Percentiles rank a stretch among this genome's conserved stretches.
Conservation (phyloP, 768 basidiomycete species). For the Clathrus columnatus region DNA sequence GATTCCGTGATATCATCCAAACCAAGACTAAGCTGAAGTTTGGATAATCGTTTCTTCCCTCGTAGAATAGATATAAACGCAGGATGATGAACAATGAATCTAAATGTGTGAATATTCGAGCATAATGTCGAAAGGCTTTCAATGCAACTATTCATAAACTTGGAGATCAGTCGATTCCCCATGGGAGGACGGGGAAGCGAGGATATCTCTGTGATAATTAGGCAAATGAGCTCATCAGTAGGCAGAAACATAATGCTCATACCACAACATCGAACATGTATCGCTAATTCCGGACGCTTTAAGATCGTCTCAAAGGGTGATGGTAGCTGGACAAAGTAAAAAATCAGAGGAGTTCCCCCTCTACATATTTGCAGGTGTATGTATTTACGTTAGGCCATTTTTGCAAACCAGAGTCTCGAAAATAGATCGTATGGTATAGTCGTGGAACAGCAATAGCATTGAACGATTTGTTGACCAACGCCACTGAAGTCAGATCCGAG, state of each 20-base stretch:
- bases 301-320: constrained; percentile 56
- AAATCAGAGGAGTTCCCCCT: not conserved
- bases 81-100: constrained; percentile 40
- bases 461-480: constrained; percentile 60
- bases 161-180: constrained; percentile 21
- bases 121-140: constrained; percentile 40
- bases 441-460: constrained; percentile 53
- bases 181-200: constrained; percentile 37
- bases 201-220: constrained; percentile 38
- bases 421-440: constrained; percentile 51
- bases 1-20: constrained; percentile 38
- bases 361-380: not conserved
- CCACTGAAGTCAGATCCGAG: constrained; percentile 47
- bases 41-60: constrained; percentile 35
- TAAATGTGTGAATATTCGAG: constrained; percentile 47
- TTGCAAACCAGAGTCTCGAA: constrained; percentile 48
- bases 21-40: constrained; percentile 43
- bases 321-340: constrained; percentile 26
- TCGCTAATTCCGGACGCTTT: constrained; percentile 41
- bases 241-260: constrained; percentile 14
- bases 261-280: constrained; percentile 57
- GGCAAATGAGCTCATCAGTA: constrained; percentile 4
- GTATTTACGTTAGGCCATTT: constrained; percentile 40
- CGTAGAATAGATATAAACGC: constrained; percentile 42
- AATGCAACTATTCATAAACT: constrained; percentile 48